phyloP scores from a whole-genome alignment of 2,329 filamentous ascomycete species.

The Lachnellula willkommii region DNA sequence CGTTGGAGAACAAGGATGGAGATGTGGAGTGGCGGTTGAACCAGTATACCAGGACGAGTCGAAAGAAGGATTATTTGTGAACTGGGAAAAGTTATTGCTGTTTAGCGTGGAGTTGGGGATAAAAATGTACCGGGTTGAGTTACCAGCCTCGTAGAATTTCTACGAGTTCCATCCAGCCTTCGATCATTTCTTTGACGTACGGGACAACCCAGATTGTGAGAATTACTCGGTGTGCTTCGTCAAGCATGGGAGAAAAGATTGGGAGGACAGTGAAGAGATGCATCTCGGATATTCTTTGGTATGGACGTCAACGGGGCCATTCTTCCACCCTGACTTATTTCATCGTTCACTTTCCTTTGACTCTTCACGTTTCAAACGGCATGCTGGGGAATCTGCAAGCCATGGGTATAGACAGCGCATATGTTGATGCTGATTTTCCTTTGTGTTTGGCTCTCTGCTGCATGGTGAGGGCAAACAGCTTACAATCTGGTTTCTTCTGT shows the following conservation, averaged over 20 bases:
- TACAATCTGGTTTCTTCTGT: no score
- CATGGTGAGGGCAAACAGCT: no score
- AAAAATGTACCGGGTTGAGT: background rate
- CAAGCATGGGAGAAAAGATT: conserved; percentile 3
- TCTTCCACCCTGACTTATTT: no score
- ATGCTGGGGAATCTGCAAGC: no score
- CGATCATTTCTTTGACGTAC: conserved; percentile 8
- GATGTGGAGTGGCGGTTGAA: conserved; percentile 96
- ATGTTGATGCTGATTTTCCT: no score
- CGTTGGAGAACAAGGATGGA: conserved; percentile 88
- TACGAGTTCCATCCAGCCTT: conserved; percentile 9
- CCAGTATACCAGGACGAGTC: conserved; percentile 87
- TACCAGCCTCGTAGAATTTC: background rate
- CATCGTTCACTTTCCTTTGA: no score
- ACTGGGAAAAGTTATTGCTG: conserved; percentile 16
- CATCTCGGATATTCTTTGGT: background rate
- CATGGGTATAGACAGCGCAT: no score
- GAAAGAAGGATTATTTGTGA: conserved; percentile 94
- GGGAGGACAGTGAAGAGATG: background rate
- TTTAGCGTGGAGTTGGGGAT: conserved; percentile 32
- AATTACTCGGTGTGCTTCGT: conserved; percentile 10
- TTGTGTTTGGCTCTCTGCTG: no score
- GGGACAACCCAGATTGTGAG: conserved; percentile 15
- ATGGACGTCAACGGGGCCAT: no score
- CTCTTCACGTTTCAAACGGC: no score